Base-by-base conservation (phyloP, 768 basidiomycete species). In the Mycena capillaripes region DNA sequence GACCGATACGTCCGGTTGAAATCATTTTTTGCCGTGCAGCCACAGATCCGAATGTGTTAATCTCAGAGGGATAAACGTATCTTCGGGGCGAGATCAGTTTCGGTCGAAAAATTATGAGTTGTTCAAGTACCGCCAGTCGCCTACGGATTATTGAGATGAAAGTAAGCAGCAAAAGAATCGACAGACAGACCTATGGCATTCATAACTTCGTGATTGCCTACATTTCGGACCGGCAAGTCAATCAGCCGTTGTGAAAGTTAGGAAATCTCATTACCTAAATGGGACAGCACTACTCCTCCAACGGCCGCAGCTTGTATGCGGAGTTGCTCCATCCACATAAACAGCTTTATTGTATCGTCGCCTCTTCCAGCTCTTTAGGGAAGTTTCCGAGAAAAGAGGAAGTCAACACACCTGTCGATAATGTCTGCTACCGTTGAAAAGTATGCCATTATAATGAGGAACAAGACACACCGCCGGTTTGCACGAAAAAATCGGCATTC, bases 181-280 rank as follows among this genome's bases (percentile, higher is more conserved):
- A 71, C 81, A 25, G 27, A 76, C 79, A 48, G 75, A 92, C 93
- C 93, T 69, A 95, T 92, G 17, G 89, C 91, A 75, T 97, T 97
- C 96, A 98, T 98, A 86, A 93, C 92, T 81, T 99, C 98, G 76
- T 99, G 98, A 80, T 99, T 99, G 29, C 98, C 72, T 73, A 25
- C n/a, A 17, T 10, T n/a, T 38, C 36, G 40, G 42, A 48, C 36
- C 29, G 17, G 53, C 6, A 58, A 46, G 42, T 61, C 17, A 72
- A 30, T 38, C 12, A 59, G 16, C 62, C 23, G 42, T 29, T 3
- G 57, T 0, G 44, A 12, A 27, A 3, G n/a, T 48, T 61, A 60
- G 36, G 48, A 25, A 55, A 46, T 25, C 10, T 32, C 9, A 2
- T 38, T 64, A 73, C 72, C 98, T 38, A 98, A 84, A 65, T 95